Percentiles rank a stretch among this genome's conserved stretches.
phyloP scores from a whole-genome alignment of 306 rosid genomes.

The Prunus padus region DNA sequence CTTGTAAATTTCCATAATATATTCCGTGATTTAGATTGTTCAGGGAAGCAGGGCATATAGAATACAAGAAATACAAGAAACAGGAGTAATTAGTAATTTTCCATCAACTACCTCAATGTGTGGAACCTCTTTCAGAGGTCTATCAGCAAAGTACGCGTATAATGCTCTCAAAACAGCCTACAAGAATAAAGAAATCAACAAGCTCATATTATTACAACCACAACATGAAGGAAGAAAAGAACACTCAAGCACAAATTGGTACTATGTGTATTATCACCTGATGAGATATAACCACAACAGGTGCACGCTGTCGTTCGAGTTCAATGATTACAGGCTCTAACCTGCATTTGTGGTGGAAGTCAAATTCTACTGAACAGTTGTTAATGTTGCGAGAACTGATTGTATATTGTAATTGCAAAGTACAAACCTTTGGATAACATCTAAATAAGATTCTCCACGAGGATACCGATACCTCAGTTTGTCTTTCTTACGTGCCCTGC shows the following conservation, averaged over 20 bases:
- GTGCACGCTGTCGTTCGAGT: conserved; percentile 97
- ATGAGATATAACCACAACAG: conserved; percentile 95
- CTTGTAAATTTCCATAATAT: not conserved
- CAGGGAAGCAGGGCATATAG: not conserved
- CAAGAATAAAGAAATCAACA: conserved; percentile 20
- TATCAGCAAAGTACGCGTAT: conserved; percentile 95
- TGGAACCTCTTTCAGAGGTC: conserved; percentile 93
- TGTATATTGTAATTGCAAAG: conserved; percentile 9
- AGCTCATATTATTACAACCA: conserved; percentile 20
- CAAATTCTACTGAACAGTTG: conserved; percentile 13
- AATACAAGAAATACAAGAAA: not conserved
- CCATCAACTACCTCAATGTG: conserved; percentile 74
- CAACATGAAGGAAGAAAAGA: not conserved
- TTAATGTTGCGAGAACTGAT: conserved; percentile 7
- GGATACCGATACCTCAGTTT: conserved; percentile 96
- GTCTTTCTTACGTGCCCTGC: conserved; percentile 89
- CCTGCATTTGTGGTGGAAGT: conserved; percentile 50
- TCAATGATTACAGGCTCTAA: conserved; percentile 97
- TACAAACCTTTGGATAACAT: conserved; percentile 89
- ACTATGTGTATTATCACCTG: conserved; percentile 65
- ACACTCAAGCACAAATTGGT: not conserved
- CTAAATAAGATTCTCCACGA: conserved; percentile 98
- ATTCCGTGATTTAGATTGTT: not conserved
- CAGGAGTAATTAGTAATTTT: not conserved
- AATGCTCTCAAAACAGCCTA: conserved; percentile 98